Conservation (phyloP, 83 land plant genomes). For the Picea abies region DNA sequence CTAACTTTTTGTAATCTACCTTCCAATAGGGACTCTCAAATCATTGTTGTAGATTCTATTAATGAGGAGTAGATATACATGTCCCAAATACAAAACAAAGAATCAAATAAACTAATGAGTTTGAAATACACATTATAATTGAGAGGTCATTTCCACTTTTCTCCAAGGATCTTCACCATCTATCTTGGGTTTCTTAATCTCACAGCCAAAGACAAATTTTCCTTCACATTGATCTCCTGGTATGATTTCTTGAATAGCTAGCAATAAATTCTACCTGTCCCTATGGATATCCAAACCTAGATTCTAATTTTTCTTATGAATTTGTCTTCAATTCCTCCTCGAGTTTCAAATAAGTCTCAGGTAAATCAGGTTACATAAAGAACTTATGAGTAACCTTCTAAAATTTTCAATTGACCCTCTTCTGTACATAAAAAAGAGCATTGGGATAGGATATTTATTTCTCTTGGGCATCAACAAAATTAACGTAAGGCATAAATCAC, state of each 20-base stretch:
- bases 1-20: too few relatives aligned
- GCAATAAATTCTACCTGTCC: slow-evolving; percentile 64
- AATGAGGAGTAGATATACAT: too few relatives aligned
- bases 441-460: too few relatives aligned
- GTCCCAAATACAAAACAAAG: too few relatives aligned
- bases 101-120: too few relatives aligned
- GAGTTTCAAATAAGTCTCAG: slow-evolving; percentile 62
- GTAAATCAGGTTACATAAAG: slow-evolving; percentile 72
- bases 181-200: slow-evolving; percentile 34
- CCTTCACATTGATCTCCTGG: slow-evolving; percentile 77
- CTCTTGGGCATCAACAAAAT: too few relatives aligned
- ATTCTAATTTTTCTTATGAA: slow-evolving; percentile 73
- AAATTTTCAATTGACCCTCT: slow-evolving; percentile 84
- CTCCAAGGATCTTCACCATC: background rate
- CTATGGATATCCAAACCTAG: slow-evolving; percentile 55
- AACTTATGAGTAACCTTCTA: slow-evolving; percentile 76
- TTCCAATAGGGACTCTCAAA: too few relatives aligned
- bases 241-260: slow-evolving; percentile 69
- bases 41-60: too few relatives aligned
- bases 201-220: slow-evolving; percentile 73
- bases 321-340: slow-evolving; percentile 66
- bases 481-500: slow-evolving; percentile 74
- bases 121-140: too few relatives aligned
- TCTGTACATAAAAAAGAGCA: slow-evolving; percentile 43
- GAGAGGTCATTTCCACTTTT: too few relatives aligned